Conservation (phyloP, 208 protist genomes). For the Angomonas deanei region DNA sequence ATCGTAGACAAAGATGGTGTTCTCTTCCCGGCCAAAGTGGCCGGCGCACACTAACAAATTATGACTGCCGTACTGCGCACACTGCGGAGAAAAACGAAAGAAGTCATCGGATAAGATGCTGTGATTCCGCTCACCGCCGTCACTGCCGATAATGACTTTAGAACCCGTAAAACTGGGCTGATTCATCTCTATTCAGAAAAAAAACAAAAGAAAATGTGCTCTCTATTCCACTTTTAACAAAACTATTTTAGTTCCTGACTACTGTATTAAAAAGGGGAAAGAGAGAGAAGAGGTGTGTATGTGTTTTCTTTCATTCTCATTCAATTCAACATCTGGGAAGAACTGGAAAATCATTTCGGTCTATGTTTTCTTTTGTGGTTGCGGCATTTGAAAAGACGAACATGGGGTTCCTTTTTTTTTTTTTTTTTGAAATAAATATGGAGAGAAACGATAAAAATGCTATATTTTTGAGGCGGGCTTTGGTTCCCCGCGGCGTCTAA, state of each 20-base stretch:
- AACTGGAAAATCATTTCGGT: neutral
- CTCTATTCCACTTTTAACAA: neutral
- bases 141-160: slow-evolving; percentile 27
- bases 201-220: too few species aligned
- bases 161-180: neutral
- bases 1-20: slow-evolving; percentile 63
- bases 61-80: slow-evolving; percentile 61
- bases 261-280: slow-evolving; percentile 2
- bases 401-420: slow-evolving; percentile 2
- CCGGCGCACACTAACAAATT: slow-evolving; percentile 66
- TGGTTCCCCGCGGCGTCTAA: slow-evolving; percentile 33
- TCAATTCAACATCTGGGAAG: too few species aligned
- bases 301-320: too few species aligned
- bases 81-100: slow-evolving; percentile 28
- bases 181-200: neutral
- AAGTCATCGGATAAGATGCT: slow-evolving; percentile 18
- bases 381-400: neutral
- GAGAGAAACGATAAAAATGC: slow-evolving; percentile 1
- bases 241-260: neutral
- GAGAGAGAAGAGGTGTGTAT: too few species aligned
- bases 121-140: slow-evolving; percentile 15
- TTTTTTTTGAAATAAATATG: neutral
- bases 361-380: neutral
- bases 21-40: slow-evolving; percentile 21
- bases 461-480: neutral